Conservation (phyloP, 208 protist species). For the Trypanosoma platydactyli region DNA sequence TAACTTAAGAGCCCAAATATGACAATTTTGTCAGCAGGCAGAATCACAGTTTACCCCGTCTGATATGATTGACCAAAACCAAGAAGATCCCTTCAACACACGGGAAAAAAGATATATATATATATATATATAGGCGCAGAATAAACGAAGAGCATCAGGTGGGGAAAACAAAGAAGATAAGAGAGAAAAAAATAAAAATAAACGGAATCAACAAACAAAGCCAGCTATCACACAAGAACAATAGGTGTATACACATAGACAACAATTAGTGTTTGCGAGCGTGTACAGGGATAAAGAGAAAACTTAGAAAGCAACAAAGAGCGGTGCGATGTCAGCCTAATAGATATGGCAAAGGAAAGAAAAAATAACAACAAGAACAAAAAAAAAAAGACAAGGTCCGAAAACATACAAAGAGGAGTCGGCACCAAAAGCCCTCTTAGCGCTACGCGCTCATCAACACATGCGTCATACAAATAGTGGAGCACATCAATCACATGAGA, state of each 20-base stretch:
- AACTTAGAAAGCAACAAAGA: conserved; percentile 3
- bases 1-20: too few relatives aligned
- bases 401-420: conserved; percentile 7
- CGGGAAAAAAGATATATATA: background rate
- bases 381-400: background rate
- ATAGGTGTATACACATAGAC: too few relatives aligned
- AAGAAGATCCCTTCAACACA: background rate
- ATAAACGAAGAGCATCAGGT: too few relatives aligned
- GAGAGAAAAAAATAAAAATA: too few relatives aligned
- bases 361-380: conserved; percentile 3
- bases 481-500: too few relatives aligned
- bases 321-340: background rate
- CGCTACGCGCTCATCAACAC: too few relatives aligned
- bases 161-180: too few relatives aligned
- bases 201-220: background rate
- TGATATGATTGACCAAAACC: background rate
- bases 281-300: background rate
- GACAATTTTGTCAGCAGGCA: too few relatives aligned
- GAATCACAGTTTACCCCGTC: too few relatives aligned
- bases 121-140: conserved; percentile 11
- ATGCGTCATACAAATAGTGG: too few relatives aligned
- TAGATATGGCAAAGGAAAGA: background rate
- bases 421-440: background rate
- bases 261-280: too few relatives aligned
- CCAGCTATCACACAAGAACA: too few relatives aligned